A percentile compares a stretch with the other conserved stretches of the same genome.
Evolutionary conservation across 371 early-diverging fungal species (phyloP).

Genomic region (Mucor indicus): DNA sequence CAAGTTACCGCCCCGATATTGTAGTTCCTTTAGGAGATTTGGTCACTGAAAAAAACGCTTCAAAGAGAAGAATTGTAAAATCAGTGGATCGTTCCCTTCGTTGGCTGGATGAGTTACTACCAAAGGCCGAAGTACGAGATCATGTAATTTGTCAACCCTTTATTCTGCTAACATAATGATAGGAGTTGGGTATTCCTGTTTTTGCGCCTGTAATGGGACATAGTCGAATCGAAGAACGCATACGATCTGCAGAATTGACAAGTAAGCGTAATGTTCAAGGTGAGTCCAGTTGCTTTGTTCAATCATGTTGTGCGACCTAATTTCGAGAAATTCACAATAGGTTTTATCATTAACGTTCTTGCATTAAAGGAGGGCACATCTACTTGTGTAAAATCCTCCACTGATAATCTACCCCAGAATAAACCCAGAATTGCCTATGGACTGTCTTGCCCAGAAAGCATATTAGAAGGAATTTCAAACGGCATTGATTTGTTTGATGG

Average conservation of each 20-base stretch:
- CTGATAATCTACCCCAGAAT: slow-evolving; percentile 32
- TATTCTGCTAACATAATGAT: neutral
- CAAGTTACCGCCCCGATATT: slow-evolving; percentile 55
- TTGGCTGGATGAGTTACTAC: slow-evolving; percentile 50
- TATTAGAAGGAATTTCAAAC: slow-evolving; percentile 54
- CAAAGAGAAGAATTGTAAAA: slow-evolving; percentile 60
- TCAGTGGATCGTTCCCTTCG: slow-evolving; percentile 66
- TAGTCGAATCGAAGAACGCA: slow-evolving; percentile 51
- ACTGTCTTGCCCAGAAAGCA: slow-evolving; percentile 50
- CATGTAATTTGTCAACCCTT: neutral
- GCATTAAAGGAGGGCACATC: slow-evolving; percentile 19
- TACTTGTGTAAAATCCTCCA: slow-evolving; percentile 25
- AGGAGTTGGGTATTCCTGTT: slow-evolving; percentile 34
- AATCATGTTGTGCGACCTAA: too few relatives aligned
- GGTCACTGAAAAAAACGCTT: slow-evolving; percentile 43
- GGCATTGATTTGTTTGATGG: slow-evolving; percentile 79
- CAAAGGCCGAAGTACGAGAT: slow-evolving; percentile 25
- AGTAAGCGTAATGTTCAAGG: slow-evolving; percentile 54
- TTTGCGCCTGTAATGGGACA: slow-evolving; percentile 63
- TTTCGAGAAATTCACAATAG: too few relatives aligned
- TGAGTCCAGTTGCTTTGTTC: too few relatives aligned
- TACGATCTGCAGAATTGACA: slow-evolving; percentile 53
- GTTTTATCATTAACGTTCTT: slow-evolving; percentile 43
- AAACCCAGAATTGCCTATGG: slow-evolving; percentile 53
- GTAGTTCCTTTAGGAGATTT: slow-evolving; percentile 44